These are phyloP conservation scores for Striga asiatica DNA, from an alignment of 257 asterid genomes.

Conservation along the genomic window DNA sequence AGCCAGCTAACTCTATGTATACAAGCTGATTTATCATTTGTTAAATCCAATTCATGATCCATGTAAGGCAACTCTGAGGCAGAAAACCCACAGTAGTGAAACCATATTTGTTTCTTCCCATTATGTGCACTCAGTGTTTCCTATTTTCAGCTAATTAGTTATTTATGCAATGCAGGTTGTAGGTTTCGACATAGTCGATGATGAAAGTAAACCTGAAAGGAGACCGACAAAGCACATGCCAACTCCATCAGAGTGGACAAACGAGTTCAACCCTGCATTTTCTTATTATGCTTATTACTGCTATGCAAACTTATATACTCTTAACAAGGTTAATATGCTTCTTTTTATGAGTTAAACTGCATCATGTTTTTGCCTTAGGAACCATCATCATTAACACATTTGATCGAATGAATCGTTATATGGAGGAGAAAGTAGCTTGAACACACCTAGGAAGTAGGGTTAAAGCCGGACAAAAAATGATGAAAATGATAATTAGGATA, in stretches of 20 bases:
- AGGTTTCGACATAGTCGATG: conserved; percentile 93
- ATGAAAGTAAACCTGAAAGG: conserved; percentile 97
- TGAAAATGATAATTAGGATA: conserved; percentile 1
- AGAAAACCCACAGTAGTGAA: too few species aligned
- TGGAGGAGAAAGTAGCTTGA: conserved; percentile 11
- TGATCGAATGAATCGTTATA: conserved; percentile 12
- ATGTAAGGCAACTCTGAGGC: neutral
- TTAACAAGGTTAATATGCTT: conserved; percentile 56
- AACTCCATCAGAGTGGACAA: conserved; percentile 85
- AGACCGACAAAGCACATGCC: conserved; percentile 98
- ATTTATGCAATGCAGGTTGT: conserved; percentile 55
- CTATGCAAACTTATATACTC: conserved; percentile 84
- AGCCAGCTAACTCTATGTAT: neutral
- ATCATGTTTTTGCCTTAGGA: conserved; percentile 2
- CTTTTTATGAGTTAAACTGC: conserved; percentile 9
- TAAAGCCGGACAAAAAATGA: conserved; percentile 9
- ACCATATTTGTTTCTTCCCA: conserved; percentile 3
- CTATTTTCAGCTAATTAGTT: conserved; percentile 1
- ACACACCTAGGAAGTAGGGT: neutral
- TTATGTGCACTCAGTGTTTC: conserved; percentile 2
- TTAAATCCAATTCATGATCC: conserved; percentile 5
- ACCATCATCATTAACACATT: neutral
- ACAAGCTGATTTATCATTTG: neutral
- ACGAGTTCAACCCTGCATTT: conserved; percentile 84
- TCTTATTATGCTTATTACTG: conserved; percentile 94